Base-by-base conservation (phyloP, 192 early-diverging fungal species). In the Mortierella hygrophila region DNA sequence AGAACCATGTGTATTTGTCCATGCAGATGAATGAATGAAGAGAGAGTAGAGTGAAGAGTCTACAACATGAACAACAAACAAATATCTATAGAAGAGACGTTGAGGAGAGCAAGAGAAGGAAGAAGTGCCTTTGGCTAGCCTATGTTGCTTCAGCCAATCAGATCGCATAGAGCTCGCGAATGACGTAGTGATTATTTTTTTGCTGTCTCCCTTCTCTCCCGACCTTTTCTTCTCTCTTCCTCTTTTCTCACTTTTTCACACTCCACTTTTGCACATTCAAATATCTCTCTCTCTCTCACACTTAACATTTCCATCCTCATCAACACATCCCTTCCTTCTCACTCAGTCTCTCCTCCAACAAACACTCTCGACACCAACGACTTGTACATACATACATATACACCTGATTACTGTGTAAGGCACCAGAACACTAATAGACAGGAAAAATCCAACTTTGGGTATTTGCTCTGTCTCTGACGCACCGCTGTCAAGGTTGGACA, bases 391-490 rank as follows among this genome's bases (percentile, higher is more conserved):
- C 29, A 65, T 65, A 65, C 29, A 65, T 23, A 65, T 32, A 65
- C 60, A 20, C 49, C 44, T 3, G 4, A 35, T 65, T 65, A 65
- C 60, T 65, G 60, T 65, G 60, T 65, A 65, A 65, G 60, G 60
- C n/a, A 35, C 29, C 18, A 52, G 2, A 52, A 65, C n/a, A 65
- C 55, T 11, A 57, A n/a, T 23, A 57, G 55, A 57, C 7, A 10
- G 10, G 55, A 32, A 3, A 46, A 65, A 65, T 9, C 3, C 29
- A 26, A 15, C 26, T 65, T 65, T 65, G 32, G 26, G n/a, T 65
- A 35, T 65, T 65, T 65, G 60, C 60, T 65, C 60, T 65, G 29
- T 35, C 60, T 65, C 60, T 65, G 60, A 65, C 60, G 60, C 26
- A 65, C 60, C 60, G 32, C 60, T 23, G 6, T 65, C 60, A 13